Base-by-base conservation (phyloP, 1,284 basidiomycete genomes). In the Schizophyllum commune region DNA sequence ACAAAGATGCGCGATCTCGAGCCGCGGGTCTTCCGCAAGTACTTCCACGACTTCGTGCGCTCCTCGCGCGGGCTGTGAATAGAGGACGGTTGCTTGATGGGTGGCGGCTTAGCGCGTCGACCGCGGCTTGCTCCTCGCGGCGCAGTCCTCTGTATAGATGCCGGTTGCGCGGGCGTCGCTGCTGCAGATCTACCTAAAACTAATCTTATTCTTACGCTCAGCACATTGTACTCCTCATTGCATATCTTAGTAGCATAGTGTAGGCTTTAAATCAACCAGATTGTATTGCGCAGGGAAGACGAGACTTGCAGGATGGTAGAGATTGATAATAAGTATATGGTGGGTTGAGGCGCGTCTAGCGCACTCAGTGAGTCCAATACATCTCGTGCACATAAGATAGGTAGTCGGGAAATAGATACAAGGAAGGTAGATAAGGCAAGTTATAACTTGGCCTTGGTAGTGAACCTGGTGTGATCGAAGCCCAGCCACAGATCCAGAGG, bases 21-120 rank as follows among this genome's bases (percentile, higher is more conserved):
- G 68, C 77, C 80, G 61, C 95, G 93, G 73, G 79, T 79, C 55
- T 97, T 98, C 77, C 84, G 91, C 68, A 94, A 91, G 79, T 96
- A 92, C 70, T 94, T 94, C 73, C 83, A 88, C 32, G 94, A 95
- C 66, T 89, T 95, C 66, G 86, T 93, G 57, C 84, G 84, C 59
- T 81, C 85, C 55, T 89, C 86, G 56, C 84, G 86, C 27, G 58
- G 27, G 39, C 9, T 47, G 39, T 13, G 8, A 8, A 47, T 11
- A 8, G 39, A 47, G 39, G 13, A 47, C 3, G 39, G 17, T 47
- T 27, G 27, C 27, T 27, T 27, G 27, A 27, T 5, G 27, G 27
- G 27, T 27, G 27, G 27, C 27, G 27, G 27, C 27, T 27, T 27
- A 27, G 27, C 27, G 27, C 27, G 27, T 27, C 27, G 27, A 27